Base-by-base conservation (phyloP, 2,329 filamentous ascomycete genomes). In the Aspergillus ochraceus region DNA sequence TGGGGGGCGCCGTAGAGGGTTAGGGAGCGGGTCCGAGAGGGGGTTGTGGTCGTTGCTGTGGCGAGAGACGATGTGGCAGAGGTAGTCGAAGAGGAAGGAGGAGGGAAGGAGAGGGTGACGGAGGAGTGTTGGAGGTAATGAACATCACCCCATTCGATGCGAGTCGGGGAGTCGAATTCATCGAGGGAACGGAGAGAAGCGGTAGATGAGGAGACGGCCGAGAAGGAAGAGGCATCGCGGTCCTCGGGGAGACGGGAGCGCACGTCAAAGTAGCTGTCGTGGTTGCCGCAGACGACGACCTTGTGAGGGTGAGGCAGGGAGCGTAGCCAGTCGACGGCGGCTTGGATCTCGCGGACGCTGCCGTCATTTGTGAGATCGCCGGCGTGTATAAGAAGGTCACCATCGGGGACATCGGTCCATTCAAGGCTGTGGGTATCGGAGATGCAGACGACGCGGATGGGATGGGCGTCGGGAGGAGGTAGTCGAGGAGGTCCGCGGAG, bases 311-410 rank as follows among this genome's bases (percentile, higher is more conserved):
- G 92, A 0, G 91, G 90, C 8, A 93, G 83, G 3, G 80, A 80
- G 51, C 82, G 84, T 12, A 97, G 81, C 92, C 92, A 97, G 79
- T 96, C 86, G 49, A 97, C 81, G 68, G 95, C 89, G n/a, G 79
- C 80, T 78, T 97, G 92, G 58, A 98, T 88, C 62, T 92, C 89
- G 12, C 80, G 80, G 0, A 86, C 83, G 9, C 86, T 89, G 45
- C 94, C 94, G 22, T 81, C 80, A 66, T 91, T 88, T 56, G 88
- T 89, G 69, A 97, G 81, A 77, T 98, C 94, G 42, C 94, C 94
- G 2, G 92, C 90, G 72, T 97, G 94, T 67, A 98, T 90, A 52
- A 98, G 84, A 22, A 97, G 81, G 74, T 97, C 92, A 58, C 92
- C 93, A 10, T 83, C 76, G 0, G 92, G 92, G 3, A 78, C 63